Evolutionary conservation across 768 basidiomycete species (phyloP), one percentile per base, ranked within the genome.

Genomic region (Lactifluus volemus): DNA sequence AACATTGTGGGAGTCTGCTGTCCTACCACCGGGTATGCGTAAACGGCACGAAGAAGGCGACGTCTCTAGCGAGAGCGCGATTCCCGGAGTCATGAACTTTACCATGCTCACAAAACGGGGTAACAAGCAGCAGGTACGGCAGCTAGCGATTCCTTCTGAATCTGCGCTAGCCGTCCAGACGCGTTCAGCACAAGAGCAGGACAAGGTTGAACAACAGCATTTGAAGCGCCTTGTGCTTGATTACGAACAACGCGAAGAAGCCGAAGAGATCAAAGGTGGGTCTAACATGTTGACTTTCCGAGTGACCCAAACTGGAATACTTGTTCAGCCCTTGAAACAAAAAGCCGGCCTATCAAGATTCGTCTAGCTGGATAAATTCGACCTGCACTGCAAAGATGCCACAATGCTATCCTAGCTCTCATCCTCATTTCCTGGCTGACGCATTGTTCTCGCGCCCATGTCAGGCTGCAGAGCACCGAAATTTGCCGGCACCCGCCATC

Each of bases 171-270:
- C 96, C 0, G 79, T 94, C 53, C 92, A 97, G 68, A 95, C 94
- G 2, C 84, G 88, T 34, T 84, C 89, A 2, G 92, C 97, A 47
- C 97, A 98, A 69, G 76, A 91, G 63, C 93, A 94, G 70, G 93
- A 95, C 73, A 91, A 88, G 73, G 92, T 91, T 7, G 97, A 99
- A 70, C 96, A 98, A 67, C 93, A 98, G 72, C 92, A 98, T 63
- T 76, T 99, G 66, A 99, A 99, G 76, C 84, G 86, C n/a, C 80
- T 98, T 19, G 97, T 97, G 4, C 80, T 96, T 55, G 82, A 92
- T 70, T 94, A 92, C 64, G 92, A 92, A 69, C 91, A 92, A 67
- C 86, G 87, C 38, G 92, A 92, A 72, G 91, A 92, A 73, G 86
- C 81, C 3, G 89, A 91, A 70, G 89, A 90, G 68, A 68, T 88